phyloP scores from a whole-genome alignment of 176 grass and related monocot genomes.

The Puya raimondii region DNA sequence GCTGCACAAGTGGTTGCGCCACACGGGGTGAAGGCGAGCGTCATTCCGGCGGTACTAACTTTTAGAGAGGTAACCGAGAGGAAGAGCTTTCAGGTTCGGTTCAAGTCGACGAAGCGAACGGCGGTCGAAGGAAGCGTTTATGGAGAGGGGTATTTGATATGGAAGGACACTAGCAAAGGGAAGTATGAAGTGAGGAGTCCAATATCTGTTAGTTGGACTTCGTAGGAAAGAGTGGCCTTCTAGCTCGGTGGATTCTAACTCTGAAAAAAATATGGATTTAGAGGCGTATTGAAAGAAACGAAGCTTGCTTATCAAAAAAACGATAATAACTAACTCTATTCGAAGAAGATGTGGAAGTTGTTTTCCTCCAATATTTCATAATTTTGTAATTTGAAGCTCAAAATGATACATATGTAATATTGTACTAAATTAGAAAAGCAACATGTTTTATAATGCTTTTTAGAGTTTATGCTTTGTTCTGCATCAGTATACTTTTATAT shows the following conservation, averaged over 20 bases:
- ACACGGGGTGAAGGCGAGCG: conserved; percentile 32
- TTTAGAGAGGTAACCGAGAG: conserved; percentile 50
- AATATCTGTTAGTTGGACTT: conserved; percentile 53
- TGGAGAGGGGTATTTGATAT: conserved; percentile 52
- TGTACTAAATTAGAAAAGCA: too few relatives aligned
- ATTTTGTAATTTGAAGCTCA: too few relatives aligned
- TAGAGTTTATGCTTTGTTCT: too few relatives aligned
- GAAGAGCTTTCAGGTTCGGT: conserved; percentile 38
- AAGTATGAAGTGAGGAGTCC: conserved; percentile 81
- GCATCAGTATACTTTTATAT: too few relatives aligned
- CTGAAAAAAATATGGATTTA: not conserved
- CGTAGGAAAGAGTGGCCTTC: not conserved
- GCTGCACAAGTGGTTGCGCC: conserved; percentile 33
- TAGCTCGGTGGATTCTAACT: not conserved
- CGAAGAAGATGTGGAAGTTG: too few relatives aligned
- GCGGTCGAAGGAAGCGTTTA: not conserved
- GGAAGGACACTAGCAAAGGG: conserved; percentile 34
- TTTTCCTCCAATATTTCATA: too few relatives aligned
- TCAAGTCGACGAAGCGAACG: conserved; percentile 25
- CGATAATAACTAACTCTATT: too few relatives aligned
- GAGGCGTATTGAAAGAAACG: too few relatives aligned
- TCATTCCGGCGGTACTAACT: conserved; percentile 37
- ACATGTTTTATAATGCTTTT: too few relatives aligned
- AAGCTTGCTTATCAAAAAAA: too few relatives aligned
- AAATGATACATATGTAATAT: too few relatives aligned